Conservation (phyloP, 371 early-diverging fungal genomes). For the Rhizomucor miehei region DNA sequence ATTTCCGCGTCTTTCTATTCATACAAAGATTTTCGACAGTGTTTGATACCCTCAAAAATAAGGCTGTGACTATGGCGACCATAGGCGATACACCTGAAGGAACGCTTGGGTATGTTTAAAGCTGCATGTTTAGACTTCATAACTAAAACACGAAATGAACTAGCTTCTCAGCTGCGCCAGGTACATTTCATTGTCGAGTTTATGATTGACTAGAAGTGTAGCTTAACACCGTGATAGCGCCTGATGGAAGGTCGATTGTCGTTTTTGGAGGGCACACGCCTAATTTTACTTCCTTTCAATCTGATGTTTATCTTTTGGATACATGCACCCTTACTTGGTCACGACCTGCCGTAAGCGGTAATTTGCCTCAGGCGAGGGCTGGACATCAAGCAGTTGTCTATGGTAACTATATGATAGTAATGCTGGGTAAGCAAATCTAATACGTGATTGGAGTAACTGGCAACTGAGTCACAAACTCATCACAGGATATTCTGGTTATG, state of each 20-base stretch:
- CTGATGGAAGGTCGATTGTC: constrained; percentile 40
- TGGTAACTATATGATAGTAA: constrained; percentile 38
- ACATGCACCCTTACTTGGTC: constrained; percentile 42
- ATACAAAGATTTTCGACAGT: constrained; percentile 16
- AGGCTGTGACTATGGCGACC: constrained; percentile 37
- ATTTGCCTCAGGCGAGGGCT: constrained; percentile 26
- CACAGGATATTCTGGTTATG: constrained; percentile 16
- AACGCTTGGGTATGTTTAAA: constrained; percentile 17
- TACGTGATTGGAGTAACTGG: neutral
- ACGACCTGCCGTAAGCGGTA: constrained; percentile 20
- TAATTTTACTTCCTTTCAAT: neutral
- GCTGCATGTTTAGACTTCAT: neutral
- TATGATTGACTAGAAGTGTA: too few species aligned
- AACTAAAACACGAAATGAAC: too few species aligned
- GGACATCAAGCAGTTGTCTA: constrained; percentile 33
- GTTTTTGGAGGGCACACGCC: constrained; percentile 30
- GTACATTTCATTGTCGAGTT: too few species aligned
- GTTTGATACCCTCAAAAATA: constrained; percentile 26
- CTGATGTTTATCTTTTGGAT: constrained; percentile 34
- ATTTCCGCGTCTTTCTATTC: neutral
- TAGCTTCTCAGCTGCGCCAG: constrained; percentile 31
- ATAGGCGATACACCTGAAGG: constrained; percentile 34
- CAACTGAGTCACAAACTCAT: too few species aligned
- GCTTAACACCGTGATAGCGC: too few species aligned
- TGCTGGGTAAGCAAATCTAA: constrained; percentile 24